Conservation (phyloP, 2,329 filamentous ascomycete species). For the Neofusicoccum parvum region DNA sequence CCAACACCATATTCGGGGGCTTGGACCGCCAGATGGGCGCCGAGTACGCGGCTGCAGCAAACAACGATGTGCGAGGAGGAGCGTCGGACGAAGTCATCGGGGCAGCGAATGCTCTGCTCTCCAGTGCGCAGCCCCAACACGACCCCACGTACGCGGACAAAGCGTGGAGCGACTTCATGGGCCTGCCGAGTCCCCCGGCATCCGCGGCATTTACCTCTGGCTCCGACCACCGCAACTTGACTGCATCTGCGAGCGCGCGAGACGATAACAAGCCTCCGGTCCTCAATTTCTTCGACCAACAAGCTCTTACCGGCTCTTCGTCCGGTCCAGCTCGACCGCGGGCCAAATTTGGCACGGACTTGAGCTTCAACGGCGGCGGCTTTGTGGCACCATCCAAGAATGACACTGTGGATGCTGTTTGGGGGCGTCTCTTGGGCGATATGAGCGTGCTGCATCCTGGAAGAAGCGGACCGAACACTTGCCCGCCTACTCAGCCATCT, state of each 20-base stretch:
- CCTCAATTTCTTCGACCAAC: conserved; percentile 12
- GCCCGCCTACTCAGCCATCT: conserved; percentile 7
- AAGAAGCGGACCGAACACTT: neutral
- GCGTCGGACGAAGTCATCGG: conserved; percentile 19
- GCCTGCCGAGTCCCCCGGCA: conserved; percentile 18
- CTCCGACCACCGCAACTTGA: neutral
- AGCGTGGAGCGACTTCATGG: conserved; percentile 2
- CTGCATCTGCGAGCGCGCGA: neutral
- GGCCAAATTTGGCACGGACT: conserved; percentile 18
- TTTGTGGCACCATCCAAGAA: conserved; percentile 25
- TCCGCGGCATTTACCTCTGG: conserved; percentile 19
- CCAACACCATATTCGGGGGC: neutral
- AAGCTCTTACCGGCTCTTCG: neutral
- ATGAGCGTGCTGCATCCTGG: conserved; percentile 6
- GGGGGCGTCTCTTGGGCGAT: conserved; percentile 28
- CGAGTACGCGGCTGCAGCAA: neutral
- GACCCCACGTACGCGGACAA: conserved; percentile 10
- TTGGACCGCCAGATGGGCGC: neutral
- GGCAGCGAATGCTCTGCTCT: conserved; percentile 17
- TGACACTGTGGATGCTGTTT: conserved; percentile 30
- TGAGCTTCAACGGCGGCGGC: conserved; percentile 4
- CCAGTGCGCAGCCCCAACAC: conserved; percentile 14
- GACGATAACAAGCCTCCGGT: neutral
- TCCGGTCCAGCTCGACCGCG: neutral
- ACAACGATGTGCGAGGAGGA: neutral